Percentiles rank a stretch among this genome's conserved stretches.
These are phyloP conservation scores for Skeletonema menzelii DNA, from an alignment of 108 stramenopile genomes.

Conservation along the genomic window DNA sequence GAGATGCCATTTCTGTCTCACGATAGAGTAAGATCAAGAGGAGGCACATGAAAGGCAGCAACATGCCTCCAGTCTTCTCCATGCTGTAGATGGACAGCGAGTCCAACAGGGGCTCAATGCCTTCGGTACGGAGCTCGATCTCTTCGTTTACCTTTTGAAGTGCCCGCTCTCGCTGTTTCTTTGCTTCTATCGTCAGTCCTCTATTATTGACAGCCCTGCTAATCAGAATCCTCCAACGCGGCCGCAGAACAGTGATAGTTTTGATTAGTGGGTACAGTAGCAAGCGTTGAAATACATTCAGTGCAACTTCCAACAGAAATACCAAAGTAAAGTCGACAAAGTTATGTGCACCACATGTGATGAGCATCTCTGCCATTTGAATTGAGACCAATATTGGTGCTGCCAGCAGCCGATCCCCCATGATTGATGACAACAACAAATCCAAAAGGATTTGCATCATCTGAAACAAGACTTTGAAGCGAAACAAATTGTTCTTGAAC, in stretches of 20 bases:
- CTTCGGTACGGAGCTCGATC: constrained; percentile 78
- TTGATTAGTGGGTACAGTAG: constrained; percentile 74
- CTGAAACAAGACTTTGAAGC: constrained; percentile 71
- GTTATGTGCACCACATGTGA: constrained; percentile 80
- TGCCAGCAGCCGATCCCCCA: constrained; percentile 65
- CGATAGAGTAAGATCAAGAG: constrained; percentile 60
- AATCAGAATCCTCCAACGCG: constrained; percentile 69
- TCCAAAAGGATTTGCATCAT: constrained; percentile 65
- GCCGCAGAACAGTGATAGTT: constrained; percentile 52
- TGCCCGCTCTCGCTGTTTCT: constrained; percentile 67
- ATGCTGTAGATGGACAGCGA: constrained; percentile 62
- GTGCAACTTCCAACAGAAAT: constrained; percentile 63
- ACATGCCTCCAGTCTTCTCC: constrained; percentile 50
- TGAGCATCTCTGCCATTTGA: constrained; percentile 62
- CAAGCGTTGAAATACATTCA: constrained; percentile 68
- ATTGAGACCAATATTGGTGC: constrained; percentile 69
- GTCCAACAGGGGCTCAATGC: constrained; percentile 82
- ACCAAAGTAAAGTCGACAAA: constrained; percentile 76
- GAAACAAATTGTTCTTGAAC: constrained; percentile 64
- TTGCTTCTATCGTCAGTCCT: constrained; percentile 71
- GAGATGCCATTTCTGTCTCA: constrained; percentile 68
- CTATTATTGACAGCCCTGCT: constrained; percentile 33
- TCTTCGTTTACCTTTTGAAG: constrained; percentile 81
- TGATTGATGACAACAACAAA: constrained; percentile 43
- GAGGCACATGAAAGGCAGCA: constrained; percentile 65